A percentile compares a stretch with the other conserved stretches of the same genome.
phyloP scores from a whole-genome alignment of 169 alveolate species.

The Theileria annulata region DNA sequence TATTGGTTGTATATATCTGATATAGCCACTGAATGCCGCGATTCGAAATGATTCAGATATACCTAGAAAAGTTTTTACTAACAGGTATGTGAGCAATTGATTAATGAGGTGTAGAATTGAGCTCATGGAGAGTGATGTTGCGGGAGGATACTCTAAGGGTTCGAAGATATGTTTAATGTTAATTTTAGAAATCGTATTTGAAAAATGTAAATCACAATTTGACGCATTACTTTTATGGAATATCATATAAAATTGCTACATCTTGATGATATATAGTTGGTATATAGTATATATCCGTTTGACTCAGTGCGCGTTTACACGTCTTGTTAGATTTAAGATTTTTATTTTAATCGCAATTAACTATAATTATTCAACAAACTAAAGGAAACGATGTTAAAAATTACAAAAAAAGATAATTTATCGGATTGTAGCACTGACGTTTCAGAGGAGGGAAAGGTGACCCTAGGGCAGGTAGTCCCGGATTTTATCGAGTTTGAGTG shows the following conservation, averaged over 20 bases:
- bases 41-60: slow-evolving; percentile 72
- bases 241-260: neutral
- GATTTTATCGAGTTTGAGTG: slow-evolving; percentile 10
- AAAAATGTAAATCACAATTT: slow-evolving; percentile 43
- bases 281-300: neutral
- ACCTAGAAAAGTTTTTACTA: slow-evolving; percentile 60
- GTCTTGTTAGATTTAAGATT: neutral
- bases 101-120: slow-evolving; percentile 22
- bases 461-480: neutral
- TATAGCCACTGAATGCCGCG: slow-evolving; percentile 78
- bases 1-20: slow-evolving; percentile 20
- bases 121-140: slow-evolving; percentile 57
- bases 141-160: slow-evolving; percentile 64
- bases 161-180: neutral
- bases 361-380: neutral
- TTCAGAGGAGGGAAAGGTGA: neutral
- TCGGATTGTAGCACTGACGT: slow-evolving; percentile 1
- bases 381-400: neutral
- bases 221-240: slow-evolving; percentile 48
- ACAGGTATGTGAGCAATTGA: slow-evolving; percentile 35
- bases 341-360: neutral
- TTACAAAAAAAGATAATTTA: neutral
- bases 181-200: slow-evolving; percentile 17
- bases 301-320: neutral
- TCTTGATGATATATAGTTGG: neutral